Base-by-base conservation (phyloP, 1,284 basidiomycete genomes). In the Rhodofomes roseus region DNA sequence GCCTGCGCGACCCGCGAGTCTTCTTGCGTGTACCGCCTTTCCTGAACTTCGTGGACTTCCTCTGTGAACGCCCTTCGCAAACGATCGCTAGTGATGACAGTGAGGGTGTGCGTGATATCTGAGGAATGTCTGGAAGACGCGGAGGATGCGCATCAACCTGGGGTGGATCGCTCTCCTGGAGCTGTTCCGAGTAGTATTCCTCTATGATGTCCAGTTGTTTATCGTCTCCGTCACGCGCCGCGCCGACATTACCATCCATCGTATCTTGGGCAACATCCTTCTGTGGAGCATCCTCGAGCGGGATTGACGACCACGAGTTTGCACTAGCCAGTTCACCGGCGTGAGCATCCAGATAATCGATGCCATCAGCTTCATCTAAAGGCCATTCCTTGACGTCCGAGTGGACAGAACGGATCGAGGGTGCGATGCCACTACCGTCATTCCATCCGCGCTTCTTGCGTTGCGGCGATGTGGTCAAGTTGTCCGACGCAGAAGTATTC, bases 341-440 rank as follows among this genome's bases (percentile, higher is more conserved):
- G 4, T 4, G 16, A 6, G 44, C 44, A 9, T 61, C 41, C 56
- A 40, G 44, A 6, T 16, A 16, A 34, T 12, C 4, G 29, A 34
- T 22, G 31, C n/a, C 54, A 2, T 43, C 29, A 2, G 56, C 65
- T 39, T 68, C 70, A 50, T 69, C 65, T 23, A 66, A 54, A 6
- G 63, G 65, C 63, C 65, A 70, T 6, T 58, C 59, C 18, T 56
- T 63, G 16, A 61, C 56, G 11, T 23, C 50, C 2, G 66, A 66
- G 14, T 66, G 63, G 3, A 66, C 63, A 27, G 72, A 71, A 53
- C 70, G 70, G 9, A 67, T 12, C 41, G 68, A 71, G 14, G 65
- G 50, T 20, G 8, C n/a, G 7, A 18, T 11, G 23, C 12, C 27
- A 29, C 34, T 48, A 11, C 29, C 31, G 0, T 39, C 7, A 51